Evolutionary conservation across 352 stramenopile species (phyloP).

Genomic region (Globisporangium camurandrum): DNA sequence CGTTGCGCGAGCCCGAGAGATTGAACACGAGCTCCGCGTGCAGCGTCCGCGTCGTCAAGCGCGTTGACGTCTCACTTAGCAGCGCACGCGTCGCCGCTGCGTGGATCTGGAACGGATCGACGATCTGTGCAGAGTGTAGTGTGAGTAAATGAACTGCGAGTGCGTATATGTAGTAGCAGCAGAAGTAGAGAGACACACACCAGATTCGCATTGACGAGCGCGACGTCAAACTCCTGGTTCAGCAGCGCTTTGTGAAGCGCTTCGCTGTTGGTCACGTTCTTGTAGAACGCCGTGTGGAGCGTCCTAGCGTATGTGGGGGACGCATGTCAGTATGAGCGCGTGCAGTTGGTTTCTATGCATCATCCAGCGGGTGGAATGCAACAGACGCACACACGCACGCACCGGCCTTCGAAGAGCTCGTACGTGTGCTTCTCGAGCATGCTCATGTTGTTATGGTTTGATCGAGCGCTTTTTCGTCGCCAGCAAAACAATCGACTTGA

Average conservation of each 20-base stretch:
- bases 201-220: constrained; percentile 67
- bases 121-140: constrained; percentile 31
- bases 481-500: no score
- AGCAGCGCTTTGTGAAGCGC: constrained; percentile 48
- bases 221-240: constrained; percentile 59
- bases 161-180: background rate
- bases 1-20: constrained; percentile 75
- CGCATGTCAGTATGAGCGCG: background rate
- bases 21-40: constrained; percentile 84
- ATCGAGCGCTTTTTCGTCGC: no score
- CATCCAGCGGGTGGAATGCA: background rate
- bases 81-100: constrained; percentile 60
- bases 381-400: background rate
- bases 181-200: constrained; percentile 14
- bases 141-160: background rate
- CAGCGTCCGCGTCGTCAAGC: constrained; percentile 65
- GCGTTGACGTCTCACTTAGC: constrained; percentile 46
- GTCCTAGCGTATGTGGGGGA: no score
- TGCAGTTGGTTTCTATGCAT: background rate
- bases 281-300: constrained; percentile 68
- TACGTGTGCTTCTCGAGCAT: constrained; percentile 54
- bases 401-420: constrained; percentile 60
- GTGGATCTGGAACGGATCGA: constrained; percentile 71
- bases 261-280: constrained; percentile 60
- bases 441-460: no score